Percentiles rank a stretch among this genome's conserved stretches.
phyloP scores from a whole-genome alignment of 208 protist genomes.

The Trypanosoma rangeli region DNA sequence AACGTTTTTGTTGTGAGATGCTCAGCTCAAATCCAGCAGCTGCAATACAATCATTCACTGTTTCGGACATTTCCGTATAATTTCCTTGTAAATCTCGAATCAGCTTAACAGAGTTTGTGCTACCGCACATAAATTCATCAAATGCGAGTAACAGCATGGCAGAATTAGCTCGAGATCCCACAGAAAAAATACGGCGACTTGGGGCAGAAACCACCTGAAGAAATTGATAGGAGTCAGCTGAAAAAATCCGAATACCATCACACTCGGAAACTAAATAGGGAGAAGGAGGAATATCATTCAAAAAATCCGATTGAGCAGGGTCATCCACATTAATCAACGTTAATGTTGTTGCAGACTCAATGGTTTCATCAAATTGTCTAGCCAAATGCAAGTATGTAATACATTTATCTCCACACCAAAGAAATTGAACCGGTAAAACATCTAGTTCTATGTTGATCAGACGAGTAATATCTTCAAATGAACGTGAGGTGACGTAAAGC shows the following conservation, averaged over 20 bases:
- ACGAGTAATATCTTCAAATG: conserved; percentile 56
- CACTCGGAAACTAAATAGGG: conserved; percentile 44
- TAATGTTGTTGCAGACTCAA: conserved; percentile 42
- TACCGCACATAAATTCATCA: conserved; percentile 80
- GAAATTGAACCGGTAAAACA: conserved; percentile 35
- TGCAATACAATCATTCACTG: conserved; percentile 88
- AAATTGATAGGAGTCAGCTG: conserved; percentile 55
- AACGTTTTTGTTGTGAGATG: conserved; percentile 66
- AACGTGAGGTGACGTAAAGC: conserved; percentile 51
- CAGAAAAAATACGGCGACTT: conserved; percentile 68
- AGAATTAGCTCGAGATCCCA: conserved; percentile 53
- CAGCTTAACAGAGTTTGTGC: conserved; percentile 64
- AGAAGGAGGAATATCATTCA: conserved; percentile 62
- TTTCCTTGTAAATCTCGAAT: conserved; percentile 64
- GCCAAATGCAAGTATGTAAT: conserved; percentile 32
- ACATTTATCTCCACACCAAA: conserved; percentile 64
- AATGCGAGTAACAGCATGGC: conserved; percentile 68
- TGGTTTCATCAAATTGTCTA: conserved; percentile 25
- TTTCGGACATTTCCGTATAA: conserved; percentile 47
- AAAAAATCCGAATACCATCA: conserved; percentile 65
- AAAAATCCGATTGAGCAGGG: conserved; percentile 41
- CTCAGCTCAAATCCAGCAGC: conserved; percentile 88
- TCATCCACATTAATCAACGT: conserved; percentile 53
- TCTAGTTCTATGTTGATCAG: conserved; percentile 39
- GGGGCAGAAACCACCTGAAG: conserved; percentile 54